These are phyloP conservation scores for Syzygium malaccense DNA, from an alignment of 441 rosid species.

Conservation along the genomic window DNA sequence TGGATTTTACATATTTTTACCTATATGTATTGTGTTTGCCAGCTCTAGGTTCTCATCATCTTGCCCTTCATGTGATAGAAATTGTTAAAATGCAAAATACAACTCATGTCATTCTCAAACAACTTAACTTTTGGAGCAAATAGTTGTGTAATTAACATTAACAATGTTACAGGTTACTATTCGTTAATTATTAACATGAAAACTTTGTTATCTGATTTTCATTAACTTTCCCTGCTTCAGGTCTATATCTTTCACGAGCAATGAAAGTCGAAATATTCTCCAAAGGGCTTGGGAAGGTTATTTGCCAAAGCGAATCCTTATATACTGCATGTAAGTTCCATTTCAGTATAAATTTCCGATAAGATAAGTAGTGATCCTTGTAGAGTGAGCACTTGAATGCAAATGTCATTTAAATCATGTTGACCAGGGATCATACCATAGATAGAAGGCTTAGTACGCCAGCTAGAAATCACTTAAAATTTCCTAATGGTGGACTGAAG, in stretches of 20 bases:
- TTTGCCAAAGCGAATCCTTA: conserved; percentile 50
- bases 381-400: background rate
- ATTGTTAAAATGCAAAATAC: background rate
- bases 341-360: background rate
- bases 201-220: background rate
- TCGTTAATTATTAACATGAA: background rate
- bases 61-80: background rate
- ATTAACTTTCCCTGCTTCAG: conserved; percentile 26
- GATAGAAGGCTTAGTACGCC: conserved; percentile 30
- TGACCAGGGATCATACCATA: conserved; percentile 49
- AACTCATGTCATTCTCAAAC: background rate
- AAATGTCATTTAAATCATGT: conserved; percentile 1
- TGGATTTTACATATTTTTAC: background rate
- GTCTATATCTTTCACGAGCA: conserved; percentile 20
- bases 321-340: conserved; percentile 58
- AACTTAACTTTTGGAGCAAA: background rate
- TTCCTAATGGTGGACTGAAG: conserved; percentile 30
- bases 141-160: background rate
- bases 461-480: conserved; percentile 49
- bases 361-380: background rate
- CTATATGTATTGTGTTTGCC: background rate
- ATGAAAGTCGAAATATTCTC: conserved; percentile 2
- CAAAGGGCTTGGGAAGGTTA: conserved; percentile 55
- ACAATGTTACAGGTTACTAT: background rate
- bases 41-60: background rate